phyloP scores from a whole-genome alignment of 331 rosid species.

The Pyracantha coccinea region DNA sequence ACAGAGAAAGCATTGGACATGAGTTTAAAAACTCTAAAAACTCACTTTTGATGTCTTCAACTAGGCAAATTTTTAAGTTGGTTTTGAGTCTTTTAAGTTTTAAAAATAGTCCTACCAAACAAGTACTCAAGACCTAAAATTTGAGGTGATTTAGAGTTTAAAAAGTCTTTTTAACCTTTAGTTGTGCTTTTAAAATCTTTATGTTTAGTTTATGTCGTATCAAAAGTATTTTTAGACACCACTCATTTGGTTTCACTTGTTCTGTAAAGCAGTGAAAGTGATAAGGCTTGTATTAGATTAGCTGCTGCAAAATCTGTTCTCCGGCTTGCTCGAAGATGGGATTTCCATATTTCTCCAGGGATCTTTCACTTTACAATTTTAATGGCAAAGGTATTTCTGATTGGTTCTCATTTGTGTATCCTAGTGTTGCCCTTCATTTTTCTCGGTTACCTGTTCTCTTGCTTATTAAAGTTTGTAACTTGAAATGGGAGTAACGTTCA shows the following conservation, averaged over 20 bases:
- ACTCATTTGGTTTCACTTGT: slow-evolving; percentile 16
- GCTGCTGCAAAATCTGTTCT: slow-evolving; percentile 88
- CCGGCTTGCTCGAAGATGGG: slow-evolving; percentile 78
- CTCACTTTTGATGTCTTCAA: too few relatives aligned
- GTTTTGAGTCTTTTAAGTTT: too few relatives aligned
- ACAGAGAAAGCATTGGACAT: too few relatives aligned
- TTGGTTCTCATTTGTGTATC: background rate
- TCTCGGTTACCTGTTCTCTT: background rate
- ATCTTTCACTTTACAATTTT: slow-evolving; percentile 45
- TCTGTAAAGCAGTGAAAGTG: slow-evolving; percentile 40
- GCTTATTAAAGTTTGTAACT: too few relatives aligned
- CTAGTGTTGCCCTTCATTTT: background rate
- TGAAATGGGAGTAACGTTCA: too few relatives aligned
- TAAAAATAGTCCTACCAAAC: too few relatives aligned
- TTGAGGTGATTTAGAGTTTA: too few relatives aligned
- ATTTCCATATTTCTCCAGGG: slow-evolving; percentile 64
- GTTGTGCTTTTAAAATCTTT: background rate
- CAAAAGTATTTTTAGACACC: background rate
- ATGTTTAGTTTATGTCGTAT: background rate
- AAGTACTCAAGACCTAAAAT: too few relatives aligned
- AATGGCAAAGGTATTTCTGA: slow-evolving; percentile 51
- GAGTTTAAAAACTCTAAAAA: too few relatives aligned
- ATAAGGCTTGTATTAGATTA: slow-evolving; percentile 50
- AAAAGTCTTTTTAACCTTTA: background rate
- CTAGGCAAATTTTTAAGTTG: too few relatives aligned